These are phyloP conservation scores for Paraphysoderma sedebokerense DNA, from an alignment of 371 early-diverging fungal species.

Conservation along the genomic window DNA sequence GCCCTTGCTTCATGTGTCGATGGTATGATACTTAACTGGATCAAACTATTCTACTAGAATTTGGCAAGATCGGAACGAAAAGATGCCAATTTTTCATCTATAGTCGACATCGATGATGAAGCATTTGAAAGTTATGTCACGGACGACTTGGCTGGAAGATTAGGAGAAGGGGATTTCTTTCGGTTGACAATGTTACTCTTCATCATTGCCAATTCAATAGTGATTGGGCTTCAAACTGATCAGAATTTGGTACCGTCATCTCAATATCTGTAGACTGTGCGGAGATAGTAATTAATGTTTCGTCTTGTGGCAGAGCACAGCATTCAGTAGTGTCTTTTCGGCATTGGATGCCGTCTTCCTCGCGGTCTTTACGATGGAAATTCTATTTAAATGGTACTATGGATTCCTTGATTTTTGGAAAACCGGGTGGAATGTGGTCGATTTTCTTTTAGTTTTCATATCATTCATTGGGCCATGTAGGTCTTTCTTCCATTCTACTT, in stretches of 20 bases:
- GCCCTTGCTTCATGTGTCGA: not conserved
- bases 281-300: not conserved
- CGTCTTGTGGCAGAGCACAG: no score
- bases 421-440: constrained; percentile 16
- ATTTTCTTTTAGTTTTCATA: constrained; percentile 9
- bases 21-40: not conserved
- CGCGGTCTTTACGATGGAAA: constrained; percentile 14
- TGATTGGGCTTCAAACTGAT: constrained; percentile 14
- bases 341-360: constrained; percentile 9
- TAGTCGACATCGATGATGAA: constrained; percentile 19
- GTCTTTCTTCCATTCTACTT: not conserved
- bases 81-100: constrained; percentile 15
- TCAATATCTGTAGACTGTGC: not conserved
- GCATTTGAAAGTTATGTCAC: constrained; percentile 14
- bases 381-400: constrained; percentile 20
- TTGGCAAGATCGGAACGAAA: not conserved
- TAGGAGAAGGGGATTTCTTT: constrained; percentile 19
- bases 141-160: constrained; percentile 14
- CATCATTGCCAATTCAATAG: constrained; percentile 10
- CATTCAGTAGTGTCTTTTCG: constrained; percentile 6
- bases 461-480: constrained; percentile 9
- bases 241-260: constrained; percentile 4
- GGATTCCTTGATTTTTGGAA: constrained; percentile 16
- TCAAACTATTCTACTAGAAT: not conserved
- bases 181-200: constrained; percentile 11